A percentile compares a stretch with the other conserved stretches of the same genome.
phyloP scores from a whole-genome alignment of 805 yeast genomes.

The Candida jianshihensis region DNA sequence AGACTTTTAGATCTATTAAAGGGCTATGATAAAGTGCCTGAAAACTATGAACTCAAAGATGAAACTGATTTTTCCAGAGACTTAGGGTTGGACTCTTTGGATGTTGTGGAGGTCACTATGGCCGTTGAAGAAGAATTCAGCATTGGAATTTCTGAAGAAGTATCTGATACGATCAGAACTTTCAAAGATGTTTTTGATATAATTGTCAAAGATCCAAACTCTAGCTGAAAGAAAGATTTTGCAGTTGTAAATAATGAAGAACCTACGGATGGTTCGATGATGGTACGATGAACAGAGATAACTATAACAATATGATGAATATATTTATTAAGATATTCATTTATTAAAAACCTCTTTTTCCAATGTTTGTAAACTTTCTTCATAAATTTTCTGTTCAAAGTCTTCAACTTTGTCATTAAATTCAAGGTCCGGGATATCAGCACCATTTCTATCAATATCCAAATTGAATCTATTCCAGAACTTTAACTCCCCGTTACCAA shows the following conservation, averaged over 20 bases:
- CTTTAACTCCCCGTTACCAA: constrained; percentile 71
- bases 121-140: constrained; percentile 65
- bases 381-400: constrained; percentile 32
- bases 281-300: neutral
- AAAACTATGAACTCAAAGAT: constrained; percentile 22
- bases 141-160: constrained; percentile 68
- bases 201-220: constrained; percentile 33
- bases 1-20: constrained; percentile 59
- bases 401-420: constrained; percentile 11
- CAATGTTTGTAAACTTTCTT: constrained; percentile 34
- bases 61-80: constrained; percentile 55
- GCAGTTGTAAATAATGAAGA: too few species aligned
- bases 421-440: constrained; percentile 28
- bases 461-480: constrained; percentile 48
- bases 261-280: too few species aligned
- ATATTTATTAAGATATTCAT: neutral
- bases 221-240: too few species aligned
- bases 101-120: constrained; percentile 65
- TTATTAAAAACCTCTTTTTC: constrained; percentile 33
- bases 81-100: constrained; percentile 65
- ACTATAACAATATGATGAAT: neutral
- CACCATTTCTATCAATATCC: constrained; percentile 45
- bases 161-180: constrained; percentile 81
- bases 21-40: constrained; percentile 52
- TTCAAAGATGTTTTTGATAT: constrained; percentile 81